A percentile compares a stretch with the other conserved stretches of the same genome.
These are phyloP conservation scores for Phytophthora fragariaefolia DNA, from an alignment of 352 stramenopile species.

Conservation along the genomic window DNA sequence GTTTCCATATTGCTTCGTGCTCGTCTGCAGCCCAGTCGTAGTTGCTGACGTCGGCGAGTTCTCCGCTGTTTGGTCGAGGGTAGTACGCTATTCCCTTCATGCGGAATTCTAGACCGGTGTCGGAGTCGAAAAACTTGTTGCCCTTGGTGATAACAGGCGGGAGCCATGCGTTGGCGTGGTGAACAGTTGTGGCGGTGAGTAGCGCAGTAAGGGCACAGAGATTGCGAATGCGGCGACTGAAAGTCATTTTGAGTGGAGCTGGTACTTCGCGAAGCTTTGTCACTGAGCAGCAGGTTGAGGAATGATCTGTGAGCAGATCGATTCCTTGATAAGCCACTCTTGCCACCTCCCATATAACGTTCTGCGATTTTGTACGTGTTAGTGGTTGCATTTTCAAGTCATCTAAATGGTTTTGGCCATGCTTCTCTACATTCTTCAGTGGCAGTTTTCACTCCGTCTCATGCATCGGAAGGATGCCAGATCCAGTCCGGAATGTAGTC, in stretches of 20 bases:
- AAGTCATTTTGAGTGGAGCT: conserved; percentile 19
- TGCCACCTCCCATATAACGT: conserved; percentile 29
- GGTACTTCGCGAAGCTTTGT: conserved; percentile 16
- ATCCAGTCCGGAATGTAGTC: background rate
- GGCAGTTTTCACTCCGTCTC: conserved; percentile 9
- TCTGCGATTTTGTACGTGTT: conserved; percentile 25
- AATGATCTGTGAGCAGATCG: conserved; percentile 9
- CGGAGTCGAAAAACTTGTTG: conserved; percentile 89
- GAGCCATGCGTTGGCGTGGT: conserved; percentile 44
- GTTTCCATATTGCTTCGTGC: conserved; percentile 60
- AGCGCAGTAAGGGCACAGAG: conserved; percentile 25
- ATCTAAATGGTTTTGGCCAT: background rate
- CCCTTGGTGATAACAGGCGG: conserved; percentile 64
- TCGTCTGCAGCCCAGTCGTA: conserved; percentile 78
- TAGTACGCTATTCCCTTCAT: conserved; percentile 86
- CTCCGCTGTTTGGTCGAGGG: conserved; percentile 65
- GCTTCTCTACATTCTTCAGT: background rate
- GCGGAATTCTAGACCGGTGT: conserved; percentile 68
- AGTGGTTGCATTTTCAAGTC: conserved; percentile 21
- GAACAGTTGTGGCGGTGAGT: conserved; percentile 5
- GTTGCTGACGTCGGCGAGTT: conserved; percentile 57
- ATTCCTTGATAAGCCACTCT: background rate
- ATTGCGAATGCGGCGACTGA: conserved; percentile 19
- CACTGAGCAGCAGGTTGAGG: conserved; percentile 18
- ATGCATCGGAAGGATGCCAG: conserved; percentile 18